Base-by-base conservation (phyloP, 768 basidiomycete genomes). In the Boletus barrowsii region DNA sequence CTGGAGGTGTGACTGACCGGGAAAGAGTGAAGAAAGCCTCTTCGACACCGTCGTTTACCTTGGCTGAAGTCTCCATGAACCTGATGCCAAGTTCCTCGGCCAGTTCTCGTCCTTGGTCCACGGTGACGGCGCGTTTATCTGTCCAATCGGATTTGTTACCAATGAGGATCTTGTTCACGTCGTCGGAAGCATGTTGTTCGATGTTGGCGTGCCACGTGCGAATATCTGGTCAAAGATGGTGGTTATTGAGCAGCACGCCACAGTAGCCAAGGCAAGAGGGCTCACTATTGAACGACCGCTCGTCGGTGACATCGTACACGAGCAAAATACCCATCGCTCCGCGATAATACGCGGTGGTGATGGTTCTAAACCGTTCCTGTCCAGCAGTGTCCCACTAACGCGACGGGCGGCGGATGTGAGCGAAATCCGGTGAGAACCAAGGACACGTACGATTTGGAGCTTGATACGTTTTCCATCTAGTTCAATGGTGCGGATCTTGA, bases 121-220 rank as follows among this genome's bases (percentile, higher is more conserved):
- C 86, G 5, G 92, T 87, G 53, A 99, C 91, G 14, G 86, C 88
- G 60, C 88, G 85, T 77, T 97, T 98, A 73, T 98, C 96, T 52
- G 87, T 85, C 93, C 95, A 97, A 72, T 99, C 97, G 42, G 90
- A 98, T 74, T 99, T 99, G 79, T 99, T 99, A 37, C 97, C 97
- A 61, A 98, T 91, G 49, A 98, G 84, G 57, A 99, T 92, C 84
- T 98, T 98, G 84, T 98, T 98, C 60, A 98, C 97, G 36, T 93
- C 94, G 61, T 98, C 93, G 2, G 96, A 97, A 36, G 97, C 97
- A 69, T 98, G 95, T 69, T 98, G 96, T 73, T 98, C 97, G 61
- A 98, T 94, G 71, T 98, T 98, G 35, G 88, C 75, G 73, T 98
- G 92, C 97, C 97, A 98, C 61, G 93, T 96, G 61, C 94, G 91